Conservation (phyloP, 2,329 filamentous ascomycete genomes). For the Colletotrichum ledebouriae region DNA sequence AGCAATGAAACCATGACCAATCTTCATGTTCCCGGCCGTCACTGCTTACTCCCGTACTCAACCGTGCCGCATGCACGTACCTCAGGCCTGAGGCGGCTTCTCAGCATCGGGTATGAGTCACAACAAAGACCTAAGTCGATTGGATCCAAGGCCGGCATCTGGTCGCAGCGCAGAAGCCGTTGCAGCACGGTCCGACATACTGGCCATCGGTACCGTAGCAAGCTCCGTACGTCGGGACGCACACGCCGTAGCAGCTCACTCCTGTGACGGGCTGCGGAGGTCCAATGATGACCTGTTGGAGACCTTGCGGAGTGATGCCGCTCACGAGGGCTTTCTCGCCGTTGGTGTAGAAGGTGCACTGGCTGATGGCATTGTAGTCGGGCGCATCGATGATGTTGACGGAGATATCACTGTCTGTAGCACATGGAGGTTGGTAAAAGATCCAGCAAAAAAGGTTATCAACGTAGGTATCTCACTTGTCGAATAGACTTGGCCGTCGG, state of each 20-base stretch:
- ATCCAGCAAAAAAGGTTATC: neutral
- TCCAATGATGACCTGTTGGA: constrained; percentile 58
- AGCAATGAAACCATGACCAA: too few species aligned
- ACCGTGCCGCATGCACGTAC: too few species aligned
- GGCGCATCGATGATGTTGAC: constrained; percentile 58
- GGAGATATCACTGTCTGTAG: constrained; percentile 54
- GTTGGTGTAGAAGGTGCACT: constrained; percentile 60
- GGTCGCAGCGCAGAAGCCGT: constrained; percentile 58
- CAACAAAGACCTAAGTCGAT: neutral
- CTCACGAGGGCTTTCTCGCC: constrained; percentile 50
- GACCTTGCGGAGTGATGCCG: constrained; percentile 49
- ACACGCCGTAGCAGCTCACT: constrained; percentile 59
- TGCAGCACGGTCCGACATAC: constrained; percentile 57
- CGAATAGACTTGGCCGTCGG: constrained; percentile 54
- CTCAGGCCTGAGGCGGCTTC: too few species aligned
- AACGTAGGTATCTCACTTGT: constrained; percentile 51
- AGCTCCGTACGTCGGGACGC: constrained; percentile 55
- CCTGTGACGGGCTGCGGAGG: constrained; percentile 59
- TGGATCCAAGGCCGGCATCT: constrained; percentile 56
- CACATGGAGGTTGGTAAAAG: neutral
- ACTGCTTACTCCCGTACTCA: too few species aligned
- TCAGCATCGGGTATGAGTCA: too few species aligned
- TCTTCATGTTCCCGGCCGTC: too few species aligned
- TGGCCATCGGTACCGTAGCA: constrained; percentile 55
- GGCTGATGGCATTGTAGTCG: constrained; percentile 57